phyloP scores from a whole-genome alignment of 2,329 filamentous ascomycete species.

The Alternaria viburni region DNA sequence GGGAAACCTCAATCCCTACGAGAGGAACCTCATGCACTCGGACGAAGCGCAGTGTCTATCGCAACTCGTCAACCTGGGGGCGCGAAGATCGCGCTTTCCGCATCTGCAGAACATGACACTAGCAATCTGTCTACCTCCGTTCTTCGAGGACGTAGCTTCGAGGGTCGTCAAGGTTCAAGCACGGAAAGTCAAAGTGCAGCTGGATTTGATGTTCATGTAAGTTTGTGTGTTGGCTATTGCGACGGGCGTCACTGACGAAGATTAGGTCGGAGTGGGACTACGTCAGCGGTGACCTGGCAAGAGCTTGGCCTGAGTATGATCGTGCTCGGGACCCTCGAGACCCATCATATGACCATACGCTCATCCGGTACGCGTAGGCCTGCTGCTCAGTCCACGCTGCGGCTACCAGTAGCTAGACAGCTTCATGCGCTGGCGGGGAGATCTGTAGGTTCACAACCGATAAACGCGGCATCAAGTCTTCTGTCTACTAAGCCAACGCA shows the following conservation, averaged over 20 bases:
- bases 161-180: slow-evolving; percentile 8
- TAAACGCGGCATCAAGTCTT: neutral
- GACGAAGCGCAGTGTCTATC: slow-evolving; percentile 16
- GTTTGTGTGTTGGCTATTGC: neutral
- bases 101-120: slow-evolving; percentile 9
- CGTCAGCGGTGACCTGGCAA: neutral
- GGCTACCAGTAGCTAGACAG: neutral
- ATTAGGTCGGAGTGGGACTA: slow-evolving; percentile 5
- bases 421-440: neutral
- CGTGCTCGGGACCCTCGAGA: slow-evolving; percentile 8
- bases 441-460: neutral
- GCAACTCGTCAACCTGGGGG: slow-evolving; percentile 5
- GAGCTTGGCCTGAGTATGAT: slow-evolving; percentile 14
- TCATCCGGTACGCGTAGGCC: neutral
- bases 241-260: neutral
- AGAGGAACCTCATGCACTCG: slow-evolving; percentile 13
- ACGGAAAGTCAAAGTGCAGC: neutral
- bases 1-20: slow-evolving; percentile 2
- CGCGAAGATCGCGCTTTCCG: slow-evolving; percentile 6
- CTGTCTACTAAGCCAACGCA: neutral
- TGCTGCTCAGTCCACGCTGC: neutral
- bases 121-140: slow-evolving; percentile 4
- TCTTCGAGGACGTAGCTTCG: slow-evolving; percentile 11
- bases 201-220: slow-evolving; percentile 11
- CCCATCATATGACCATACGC: neutral